Evolutionary conservation across 495 filamentous ascomycete genomes (phyloP).

Genomic region (Bryoglossum gracile): DNA sequence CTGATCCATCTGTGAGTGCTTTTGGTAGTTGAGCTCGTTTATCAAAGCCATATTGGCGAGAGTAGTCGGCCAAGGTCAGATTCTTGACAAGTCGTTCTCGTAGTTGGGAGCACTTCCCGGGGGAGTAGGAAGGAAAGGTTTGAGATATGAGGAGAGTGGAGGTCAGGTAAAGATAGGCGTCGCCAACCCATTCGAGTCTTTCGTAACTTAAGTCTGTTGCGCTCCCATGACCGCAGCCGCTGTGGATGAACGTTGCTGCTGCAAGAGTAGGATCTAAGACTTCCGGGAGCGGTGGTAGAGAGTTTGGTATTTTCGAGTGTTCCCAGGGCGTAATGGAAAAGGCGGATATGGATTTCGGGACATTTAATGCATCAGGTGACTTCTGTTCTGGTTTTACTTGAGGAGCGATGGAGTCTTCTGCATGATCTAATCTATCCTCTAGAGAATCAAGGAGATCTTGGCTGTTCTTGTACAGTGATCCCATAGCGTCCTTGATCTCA

Average conservation of each 20-base stretch:
- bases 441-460: too few species aligned
- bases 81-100: slow-evolving; percentile 72
- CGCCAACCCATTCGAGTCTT: slow-evolving; percentile 67
- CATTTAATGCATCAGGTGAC: slow-evolving; percentile 1
- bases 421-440: too few species aligned
- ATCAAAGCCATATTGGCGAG: slow-evolving; percentile 60
- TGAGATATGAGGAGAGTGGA: slow-evolving; percentile 56
- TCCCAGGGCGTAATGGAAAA: slow-evolving; percentile 36
- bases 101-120: slow-evolving; percentile 56
- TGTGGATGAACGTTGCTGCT: slow-evolving; percentile 61
- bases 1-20: neutral
- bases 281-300: slow-evolving; percentile 48
- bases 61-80: slow-evolving; percentile 56
- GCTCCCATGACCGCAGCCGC: slow-evolving; percentile 34
- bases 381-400: too few species aligned
- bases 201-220: slow-evolving; percentile 49
- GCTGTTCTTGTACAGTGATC: too few species aligned
- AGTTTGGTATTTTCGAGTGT: slow-evolving; percentile 29
- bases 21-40: slow-evolving; percentile 43
- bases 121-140: slow-evolving; percentile 49
- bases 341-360: slow-evolving; percentile 13
- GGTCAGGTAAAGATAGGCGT: slow-evolving; percentile 66
- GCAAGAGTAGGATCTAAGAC: slow-evolving; percentile 50
- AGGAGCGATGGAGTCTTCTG: too few species aligned
- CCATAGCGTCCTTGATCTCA: slow-evolving; percentile 11